Conservation (phyloP, 2,329 filamentous ascomycete genomes). For the Hypomyces perniciosus region DNA sequence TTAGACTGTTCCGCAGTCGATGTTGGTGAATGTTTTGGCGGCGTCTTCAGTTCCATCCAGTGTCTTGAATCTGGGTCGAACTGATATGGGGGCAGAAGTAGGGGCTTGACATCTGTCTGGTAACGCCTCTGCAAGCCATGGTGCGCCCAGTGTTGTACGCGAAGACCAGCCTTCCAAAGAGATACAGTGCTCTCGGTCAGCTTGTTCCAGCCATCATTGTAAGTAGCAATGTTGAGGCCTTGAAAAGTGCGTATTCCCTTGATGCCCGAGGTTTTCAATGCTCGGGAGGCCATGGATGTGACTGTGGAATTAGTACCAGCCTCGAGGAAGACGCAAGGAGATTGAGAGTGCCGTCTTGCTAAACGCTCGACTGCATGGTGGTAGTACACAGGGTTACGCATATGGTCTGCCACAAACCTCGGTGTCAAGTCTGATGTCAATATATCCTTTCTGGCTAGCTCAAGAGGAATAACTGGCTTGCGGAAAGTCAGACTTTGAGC, state of each 20-base stretch:
- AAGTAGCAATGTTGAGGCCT: background rate
- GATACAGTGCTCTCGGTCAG: slow-evolving; percentile 22
- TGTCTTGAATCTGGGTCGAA: slow-evolving; percentile 33
- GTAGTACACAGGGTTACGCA: slow-evolving; percentile 40
- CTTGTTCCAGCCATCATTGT: background rate
- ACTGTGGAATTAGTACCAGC: slow-evolving; percentile 35
- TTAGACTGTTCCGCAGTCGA: slow-evolving; percentile 3
- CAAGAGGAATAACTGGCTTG: slow-evolving; percentile 6
- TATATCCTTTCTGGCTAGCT: slow-evolving; percentile 4
- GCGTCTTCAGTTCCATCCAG: slow-evolving; percentile 31
- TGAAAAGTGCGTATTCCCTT: background rate
- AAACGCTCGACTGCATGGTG: slow-evolving; percentile 36
- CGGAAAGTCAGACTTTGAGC: slow-evolving; percentile 14
- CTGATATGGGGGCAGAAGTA: slow-evolving; percentile 36
- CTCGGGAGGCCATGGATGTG: slow-evolving; percentile 27
- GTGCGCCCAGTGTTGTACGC: slow-evolving; percentile 33
- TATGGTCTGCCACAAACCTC: slow-evolving; percentile 29
- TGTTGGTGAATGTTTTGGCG: background rate
- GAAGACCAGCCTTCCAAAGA: slow-evolving; percentile 36
- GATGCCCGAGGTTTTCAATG: slow-evolving; percentile 2
- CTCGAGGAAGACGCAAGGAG: slow-evolving; percentile 32
- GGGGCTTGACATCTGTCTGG: slow-evolving; percentile 2
- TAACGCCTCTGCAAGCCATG: slow-evolving; percentile 20
- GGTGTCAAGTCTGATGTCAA: background rate
- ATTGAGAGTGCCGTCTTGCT: slow-evolving; percentile 18